These are phyloP conservation scores for Solanum chmielewskii DNA, from an alignment of 257 asterid species.

Conservation along the genomic window DNA sequence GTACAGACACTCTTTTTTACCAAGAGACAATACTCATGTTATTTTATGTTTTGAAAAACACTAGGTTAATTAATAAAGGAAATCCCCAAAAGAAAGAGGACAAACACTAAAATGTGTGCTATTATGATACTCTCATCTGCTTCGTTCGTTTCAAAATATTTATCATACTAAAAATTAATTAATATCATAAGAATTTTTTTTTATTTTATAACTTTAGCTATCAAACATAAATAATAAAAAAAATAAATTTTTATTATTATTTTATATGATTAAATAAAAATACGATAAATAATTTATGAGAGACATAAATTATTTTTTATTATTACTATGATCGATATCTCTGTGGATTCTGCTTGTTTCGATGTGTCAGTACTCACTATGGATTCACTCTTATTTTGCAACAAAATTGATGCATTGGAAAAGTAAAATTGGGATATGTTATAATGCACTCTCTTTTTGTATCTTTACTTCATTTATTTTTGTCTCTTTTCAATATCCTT, in stretches of 20 bases:
- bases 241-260: not conserved
- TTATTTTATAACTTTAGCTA: not conserved
- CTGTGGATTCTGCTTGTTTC: not conserved
- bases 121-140: not conserved
- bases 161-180: not conserved
- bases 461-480: not conserved
- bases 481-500: not conserved
- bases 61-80: not conserved
- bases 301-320: not conserved
- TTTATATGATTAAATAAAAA: not conserved
- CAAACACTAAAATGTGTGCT: not conserved
- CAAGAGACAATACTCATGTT: not conserved
- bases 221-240: not conserved
- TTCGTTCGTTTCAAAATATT: not conserved
- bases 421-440: not conserved
- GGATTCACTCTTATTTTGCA: not conserved
- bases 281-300: not conserved
- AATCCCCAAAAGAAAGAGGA: constrained; percentile 16
- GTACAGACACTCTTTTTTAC: not conserved
- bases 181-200: not conserved
- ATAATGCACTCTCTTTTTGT: not conserved
- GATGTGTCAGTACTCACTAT: not conserved
- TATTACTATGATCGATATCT: not conserved
- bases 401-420: not conserved
- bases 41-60: not conserved